Conservation (phyloP, 1,139 yeast genomes). For the Hemisphaericaspora lyxosophila region DNA sequence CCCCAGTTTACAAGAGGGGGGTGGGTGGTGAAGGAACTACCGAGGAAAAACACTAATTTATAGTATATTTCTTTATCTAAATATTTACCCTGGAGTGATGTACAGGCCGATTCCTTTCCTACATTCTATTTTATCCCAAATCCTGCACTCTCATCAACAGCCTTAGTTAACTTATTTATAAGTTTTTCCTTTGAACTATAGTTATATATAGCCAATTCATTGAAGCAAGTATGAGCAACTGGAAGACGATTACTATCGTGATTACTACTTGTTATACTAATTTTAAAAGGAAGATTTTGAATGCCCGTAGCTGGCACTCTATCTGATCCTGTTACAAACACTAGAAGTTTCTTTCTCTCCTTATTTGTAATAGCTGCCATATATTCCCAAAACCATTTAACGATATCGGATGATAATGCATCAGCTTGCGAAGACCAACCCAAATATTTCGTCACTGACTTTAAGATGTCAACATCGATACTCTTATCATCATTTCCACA, state of each 20-base stretch:
- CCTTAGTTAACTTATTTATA: conserved; percentile 54
- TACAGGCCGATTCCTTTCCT: too few species aligned
- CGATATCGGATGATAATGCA: conserved; percentile 37
- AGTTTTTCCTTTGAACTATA: conserved; percentile 57
- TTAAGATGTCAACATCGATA: conserved; percentile 65
- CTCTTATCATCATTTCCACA: conserved; percentile 73
- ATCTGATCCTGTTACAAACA: conserved; percentile 88
- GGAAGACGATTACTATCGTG: conserved; percentile 62
- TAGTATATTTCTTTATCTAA: too few species aligned
- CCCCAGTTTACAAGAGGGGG: too few species aligned
- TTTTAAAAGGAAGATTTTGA: conserved; percentile 67
- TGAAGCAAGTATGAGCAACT: conserved; percentile 90
- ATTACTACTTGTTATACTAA: conserved; percentile 49
- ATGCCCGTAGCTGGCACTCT: conserved; percentile 91
- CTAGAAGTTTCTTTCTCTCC: conserved; percentile 62
- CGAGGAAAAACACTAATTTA: too few species aligned
- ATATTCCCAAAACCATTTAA: conserved; percentile 86
- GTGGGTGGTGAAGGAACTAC: too few species aligned
- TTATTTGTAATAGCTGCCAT: conserved; percentile 44
- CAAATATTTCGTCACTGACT: conserved; percentile 68
- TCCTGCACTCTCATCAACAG: conserved; percentile 79
- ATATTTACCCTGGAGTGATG: too few species aligned
- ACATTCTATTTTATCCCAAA: conserved; percentile 64
- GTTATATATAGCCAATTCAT: conserved; percentile 75
- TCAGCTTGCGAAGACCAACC: conserved; percentile 50